Evolutionary conservation across 345 rosid species (phyloP), one percentile per base, ranked within the genome.

Genomic region (Citrus sinensis): DNA sequence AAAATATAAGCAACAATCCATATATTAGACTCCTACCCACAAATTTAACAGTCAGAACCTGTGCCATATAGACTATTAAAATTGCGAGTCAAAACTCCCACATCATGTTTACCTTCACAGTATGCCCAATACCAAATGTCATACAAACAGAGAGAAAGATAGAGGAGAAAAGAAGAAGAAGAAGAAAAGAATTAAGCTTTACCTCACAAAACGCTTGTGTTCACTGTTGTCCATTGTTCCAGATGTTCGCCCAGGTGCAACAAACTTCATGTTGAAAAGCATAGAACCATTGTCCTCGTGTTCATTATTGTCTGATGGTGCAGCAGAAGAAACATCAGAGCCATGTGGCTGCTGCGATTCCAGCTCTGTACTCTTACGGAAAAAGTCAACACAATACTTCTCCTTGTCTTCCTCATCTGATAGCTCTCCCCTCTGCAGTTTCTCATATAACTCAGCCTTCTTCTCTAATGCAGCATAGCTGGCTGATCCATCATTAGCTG

Each of bases 301-400:
- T 60, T 81, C 85, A 67, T 78, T 87, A 74, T 82, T 87, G 22
- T 75, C 83, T 5, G 77, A 55, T 8, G 83, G 82, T 76, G 76
- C 88, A 14, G 87, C 35, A 30, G 75, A 59, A 70, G 80, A 82
- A 55, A 40, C n/a, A 54, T 69, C 82, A 29, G 35, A 55, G 6
- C 74, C 79, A 35, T 71, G 88, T 34, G 78, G 76, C 67, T 49
- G 79, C 74, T 73, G 76, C 25, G 83, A 76, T 34, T 83, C 91
- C 35, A 74, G 85, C 76, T 92, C 89, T n/a, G 78, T 0, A 20
- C 94, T 92, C 81, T 91, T 96, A 64, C 79, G 90, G 79, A 88
- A 90, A 84, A 92, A 96, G 80, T 94, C 97, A 29, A 94, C 99
- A 85, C 98, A 89, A 68, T 94, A 92, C 85, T 92, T 96, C 87